Evolutionary conservation across 805 yeast species (phyloP), one percentile per base, ranked within the genome.

Genomic region (Kodamaea jinghongensis): DNA sequence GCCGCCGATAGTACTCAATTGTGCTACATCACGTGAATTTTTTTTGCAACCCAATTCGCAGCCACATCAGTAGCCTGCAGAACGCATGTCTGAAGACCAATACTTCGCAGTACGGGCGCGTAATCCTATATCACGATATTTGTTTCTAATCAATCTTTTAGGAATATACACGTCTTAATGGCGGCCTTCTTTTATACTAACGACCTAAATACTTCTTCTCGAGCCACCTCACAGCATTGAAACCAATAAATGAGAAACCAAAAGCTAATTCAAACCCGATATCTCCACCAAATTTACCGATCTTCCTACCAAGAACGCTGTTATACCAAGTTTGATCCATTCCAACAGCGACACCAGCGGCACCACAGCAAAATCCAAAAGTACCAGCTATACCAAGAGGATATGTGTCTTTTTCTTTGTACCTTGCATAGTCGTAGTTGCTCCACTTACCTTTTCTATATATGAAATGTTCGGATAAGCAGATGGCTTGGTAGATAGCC

Each of bases 261-360:
- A 75, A 74, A 31, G 82, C 86, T 43, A 89, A 68, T 68, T 85
- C 93, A 56, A 86, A 86, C 26, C 95, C 96, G 55, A 89, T 74
- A 60, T 88, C 96, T 45, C 91, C 96, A 52, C 95, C 95, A 46
- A 36, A 56, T 9, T 55, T 62, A 49, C 91, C 93, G 54, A 86
- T 81, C 47, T 63, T 47, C 27, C 55, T 58, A 29, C 79, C 89
- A 51, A 86, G 54, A 32, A 76, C 83, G 53, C 96, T 96, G 12
- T 59, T 59, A 70, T 82, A 90, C 87, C 95, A 90, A 4, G 76
- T 75, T 68, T 88, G 96, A 56, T 73, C 70, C 95, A 90, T 88
- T 50, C 97, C 96, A 34, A 86, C 42, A 8, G 80, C 95, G 28
- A 81, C 86, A 61, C 96, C 96, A 23, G 83, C 90, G 34, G 75